Conservation (phyloP, 306 rosid genomes). For the Ormosia semicastrata region DNA sequence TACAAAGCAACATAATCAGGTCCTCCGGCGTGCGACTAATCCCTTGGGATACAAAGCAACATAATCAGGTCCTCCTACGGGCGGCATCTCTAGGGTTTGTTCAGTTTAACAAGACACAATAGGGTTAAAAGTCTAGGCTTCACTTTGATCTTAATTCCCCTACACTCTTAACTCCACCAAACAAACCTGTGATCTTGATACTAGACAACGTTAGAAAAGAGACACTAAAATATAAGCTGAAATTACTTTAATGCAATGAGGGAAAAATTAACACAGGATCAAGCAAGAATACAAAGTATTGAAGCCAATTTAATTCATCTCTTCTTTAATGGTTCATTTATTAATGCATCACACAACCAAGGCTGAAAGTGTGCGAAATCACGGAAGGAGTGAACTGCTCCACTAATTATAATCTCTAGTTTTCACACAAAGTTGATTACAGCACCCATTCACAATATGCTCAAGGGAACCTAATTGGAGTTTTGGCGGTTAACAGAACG, state of each 20-base stretch:
- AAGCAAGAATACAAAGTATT: background rate
- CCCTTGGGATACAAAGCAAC: no score
- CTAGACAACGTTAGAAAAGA: background rate
- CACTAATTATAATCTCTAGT: background rate
- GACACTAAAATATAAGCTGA: background rate
- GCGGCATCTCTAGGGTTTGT: no score
- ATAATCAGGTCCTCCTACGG: no score
- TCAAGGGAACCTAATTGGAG: background rate
- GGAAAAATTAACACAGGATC: background rate
- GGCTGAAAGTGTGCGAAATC: background rate
- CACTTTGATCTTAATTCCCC: background rate
- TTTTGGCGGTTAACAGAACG: background rate
- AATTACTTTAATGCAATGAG: background rate
- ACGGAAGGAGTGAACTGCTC: background rate
- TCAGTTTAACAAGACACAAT: background rate
- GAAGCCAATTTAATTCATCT: constrained; percentile 2
- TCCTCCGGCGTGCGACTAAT: no score
- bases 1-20: no score
- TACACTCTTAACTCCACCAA: background rate
- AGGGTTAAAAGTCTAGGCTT: background rate
- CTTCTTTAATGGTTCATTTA: background rate
- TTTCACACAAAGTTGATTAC: background rate
- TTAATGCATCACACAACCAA: background rate
- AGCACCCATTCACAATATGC: background rate
- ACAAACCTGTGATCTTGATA: background rate